Conservation (phyloP, 805 yeast genomes). For the Lipomyces sp. region DNA sequence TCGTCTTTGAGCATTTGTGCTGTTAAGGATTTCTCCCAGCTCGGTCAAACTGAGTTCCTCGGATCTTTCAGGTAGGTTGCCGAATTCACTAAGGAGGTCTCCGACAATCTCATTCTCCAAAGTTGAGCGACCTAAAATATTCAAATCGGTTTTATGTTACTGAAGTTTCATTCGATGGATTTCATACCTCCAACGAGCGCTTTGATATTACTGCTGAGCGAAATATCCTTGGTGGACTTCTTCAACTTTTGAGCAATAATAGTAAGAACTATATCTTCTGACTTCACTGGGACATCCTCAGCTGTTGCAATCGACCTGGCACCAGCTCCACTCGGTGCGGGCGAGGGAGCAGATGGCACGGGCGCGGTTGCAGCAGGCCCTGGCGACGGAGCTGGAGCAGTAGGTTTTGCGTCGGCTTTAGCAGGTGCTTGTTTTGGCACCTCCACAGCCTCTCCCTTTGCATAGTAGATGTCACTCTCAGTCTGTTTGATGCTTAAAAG, state of each 20-base stretch:
- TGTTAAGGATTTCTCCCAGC: constrained; percentile 88
- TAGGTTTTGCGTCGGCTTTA: constrained; percentile 49
- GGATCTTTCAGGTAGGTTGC: constrained; percentile 96
- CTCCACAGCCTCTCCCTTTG: constrained; percentile 49
- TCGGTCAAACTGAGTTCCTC: constrained; percentile 96
- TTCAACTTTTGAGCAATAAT: constrained; percentile 93
- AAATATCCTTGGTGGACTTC: constrained; percentile 81
- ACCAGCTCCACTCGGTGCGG: constrained; percentile 77
- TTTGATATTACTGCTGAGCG: constrained; percentile 89
- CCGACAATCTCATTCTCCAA: constrained; percentile 97
- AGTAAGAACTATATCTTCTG: constrained; percentile 77
- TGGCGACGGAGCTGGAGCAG: constrained; percentile 55
- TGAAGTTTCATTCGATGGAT: no score
- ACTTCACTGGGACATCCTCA: constrained; percentile 81
- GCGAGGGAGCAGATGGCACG: constrained; percentile 61
- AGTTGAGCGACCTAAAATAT: constrained; percentile 57
- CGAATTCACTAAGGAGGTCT: constrained; percentile 97
- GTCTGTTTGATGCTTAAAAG: constrained; percentile 94
- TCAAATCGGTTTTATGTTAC: no score
- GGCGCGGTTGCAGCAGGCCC: constrained; percentile 62
- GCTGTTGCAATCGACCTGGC: constrained; percentile 67
- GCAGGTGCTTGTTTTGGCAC: constrained; percentile 39
- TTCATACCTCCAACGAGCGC: constrained; percentile 93
- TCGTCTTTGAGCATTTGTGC: constrained; percentile 77
- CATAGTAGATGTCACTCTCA: constrained; percentile 92